Percentiles rank a stretch among this genome's conserved stretches.
Evolutionary conservation across 495 filamentous ascomycete species (phyloP).

Genomic region (Chlorociboria aeruginascens): DNA sequence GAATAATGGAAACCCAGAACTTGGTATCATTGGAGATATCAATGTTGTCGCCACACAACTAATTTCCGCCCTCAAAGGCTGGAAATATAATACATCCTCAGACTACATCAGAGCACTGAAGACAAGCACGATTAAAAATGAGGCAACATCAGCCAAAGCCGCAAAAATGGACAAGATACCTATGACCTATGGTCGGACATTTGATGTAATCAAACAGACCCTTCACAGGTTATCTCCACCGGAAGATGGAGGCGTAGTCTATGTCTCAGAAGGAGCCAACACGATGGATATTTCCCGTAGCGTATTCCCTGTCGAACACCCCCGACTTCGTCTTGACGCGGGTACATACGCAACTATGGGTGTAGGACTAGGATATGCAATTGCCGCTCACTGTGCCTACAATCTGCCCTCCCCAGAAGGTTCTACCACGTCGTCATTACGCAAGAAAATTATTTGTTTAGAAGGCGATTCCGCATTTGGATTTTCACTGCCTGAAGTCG

Average conservation of each 20-base stretch:
- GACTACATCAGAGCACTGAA: slow-evolving; percentile 23
- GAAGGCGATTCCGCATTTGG: slow-evolving; percentile 56
- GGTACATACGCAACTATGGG: slow-evolving; percentile 60
- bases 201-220: slow-evolving; percentile 39
- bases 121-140: slow-evolving; percentile 29
- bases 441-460: slow-evolving; percentile 48
- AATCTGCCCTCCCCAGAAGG: slow-evolving; percentile 30
- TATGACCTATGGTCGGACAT: slow-evolving; percentile 43
- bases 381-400: slow-evolving; percentile 50
- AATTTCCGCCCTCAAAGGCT: slow-evolving; percentile 24
- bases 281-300: slow-evolving; percentile 62
- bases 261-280: slow-evolving; percentile 55
- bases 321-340: slow-evolving; percentile 50
- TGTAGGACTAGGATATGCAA: slow-evolving; percentile 52
- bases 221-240: slow-evolving; percentile 24
- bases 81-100: slow-evolving; percentile 31
- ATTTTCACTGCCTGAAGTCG: slow-evolving; percentile 51
- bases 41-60: slow-evolving; percentile 39
- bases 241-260: slow-evolving; percentile 42
- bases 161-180: slow-evolving; percentile 27
- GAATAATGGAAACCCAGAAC: slow-evolving; percentile 31
- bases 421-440: slow-evolving; percentile 3
- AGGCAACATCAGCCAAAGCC: slow-evolving; percentile 28
- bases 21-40: slow-evolving; percentile 44
- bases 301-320: slow-evolving; percentile 46